phyloP scores from a whole-genome alignment of 176 grass and related monocot species.

The Aegilops speltoides region DNA sequence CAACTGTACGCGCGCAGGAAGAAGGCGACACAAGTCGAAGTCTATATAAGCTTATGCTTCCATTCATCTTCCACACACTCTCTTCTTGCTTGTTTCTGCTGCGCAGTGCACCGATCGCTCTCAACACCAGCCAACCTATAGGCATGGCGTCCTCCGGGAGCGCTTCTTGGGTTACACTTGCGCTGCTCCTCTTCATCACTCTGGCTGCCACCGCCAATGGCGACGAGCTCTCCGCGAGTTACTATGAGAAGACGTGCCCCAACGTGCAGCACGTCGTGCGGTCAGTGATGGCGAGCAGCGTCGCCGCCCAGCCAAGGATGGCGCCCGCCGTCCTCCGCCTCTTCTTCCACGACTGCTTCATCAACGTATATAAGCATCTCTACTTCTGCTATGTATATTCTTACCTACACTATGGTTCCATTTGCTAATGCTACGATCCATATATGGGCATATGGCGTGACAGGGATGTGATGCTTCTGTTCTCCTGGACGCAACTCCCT shows the following conservation, averaged over 20 bases:
- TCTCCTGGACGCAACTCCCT: conserved; percentile 44
- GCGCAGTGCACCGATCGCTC: background rate
- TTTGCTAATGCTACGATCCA: background rate
- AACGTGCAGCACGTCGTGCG: conserved; percentile 21
- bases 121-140: background rate
- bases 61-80: background rate
- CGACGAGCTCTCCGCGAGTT: conserved; percentile 14
- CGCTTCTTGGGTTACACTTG: background rate
- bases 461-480: conserved; percentile 70
- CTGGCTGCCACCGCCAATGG: background rate
- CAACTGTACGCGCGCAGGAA: too few relatives aligned
- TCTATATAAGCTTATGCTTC: background rate
- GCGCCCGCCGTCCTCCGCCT: conserved; percentile 70
- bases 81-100: background rate
- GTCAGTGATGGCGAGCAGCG: conserved; percentile 35
- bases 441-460: too few relatives aligned
- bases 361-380: conserved; percentile 31
- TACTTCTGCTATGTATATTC: background rate
- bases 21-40: background rate
- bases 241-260: conserved; percentile 63
- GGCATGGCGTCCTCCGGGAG: background rate
- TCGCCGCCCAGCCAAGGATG: conserved; percentile 34
- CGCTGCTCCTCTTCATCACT: background rate
- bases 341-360: conserved; percentile 82
- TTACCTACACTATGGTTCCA: background rate